A percentile compares a stretch with the other conserved stretches of the same genome.
Evolutionary conservation across 345 rosid species (phyloP).

Genomic region (Aquilaria yunnanensis): DNA sequence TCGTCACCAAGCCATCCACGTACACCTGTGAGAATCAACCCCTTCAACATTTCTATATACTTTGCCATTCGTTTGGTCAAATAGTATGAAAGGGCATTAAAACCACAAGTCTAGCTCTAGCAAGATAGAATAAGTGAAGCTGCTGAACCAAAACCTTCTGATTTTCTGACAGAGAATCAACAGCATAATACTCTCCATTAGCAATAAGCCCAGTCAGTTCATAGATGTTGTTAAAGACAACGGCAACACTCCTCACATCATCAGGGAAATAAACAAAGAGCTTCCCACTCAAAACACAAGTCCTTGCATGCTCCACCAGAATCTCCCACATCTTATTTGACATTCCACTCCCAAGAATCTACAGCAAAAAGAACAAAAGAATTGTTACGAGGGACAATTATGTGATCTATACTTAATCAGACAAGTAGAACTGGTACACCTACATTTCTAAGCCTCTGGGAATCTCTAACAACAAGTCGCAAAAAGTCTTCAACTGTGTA

Average conservation of each 20-base stretch:
- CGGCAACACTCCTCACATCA: conserved; percentile 40
- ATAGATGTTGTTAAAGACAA: conserved; percentile 75
- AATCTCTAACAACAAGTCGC: conserved; percentile 73
- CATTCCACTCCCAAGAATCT: conserved; percentile 99
- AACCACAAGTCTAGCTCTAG: neutral
- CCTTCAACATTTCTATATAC: no score
- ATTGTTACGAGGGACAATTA: no score
- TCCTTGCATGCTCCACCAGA: conserved; percentile 89
- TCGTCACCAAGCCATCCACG: conserved; percentile 81
- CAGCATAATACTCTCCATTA: conserved; percentile 50
- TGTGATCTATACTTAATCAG: no score
- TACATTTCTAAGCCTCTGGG: conserved; percentile 77
- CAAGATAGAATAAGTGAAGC: neutral
- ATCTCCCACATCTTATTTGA: conserved; percentile 99
- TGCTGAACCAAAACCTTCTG: conserved; percentile 53
- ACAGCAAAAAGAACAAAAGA: conserved; percentile 6
- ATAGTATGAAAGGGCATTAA: neutral
- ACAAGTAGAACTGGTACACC: conserved; percentile 15
- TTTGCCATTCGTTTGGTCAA: no score
- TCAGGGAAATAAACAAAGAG: conserved; percentile 76
- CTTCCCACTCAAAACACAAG: conserved; percentile 76
- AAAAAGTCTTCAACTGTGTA: conserved; percentile 79
- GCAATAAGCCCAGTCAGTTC: conserved; percentile 77
- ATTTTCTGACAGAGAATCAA: conserved; percentile 68
- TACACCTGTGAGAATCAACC: conserved; percentile 33